Evolutionary conservation across 352 stramenopile genomes (phyloP).

Genomic region (Globisporangium iwayamae): DNA sequence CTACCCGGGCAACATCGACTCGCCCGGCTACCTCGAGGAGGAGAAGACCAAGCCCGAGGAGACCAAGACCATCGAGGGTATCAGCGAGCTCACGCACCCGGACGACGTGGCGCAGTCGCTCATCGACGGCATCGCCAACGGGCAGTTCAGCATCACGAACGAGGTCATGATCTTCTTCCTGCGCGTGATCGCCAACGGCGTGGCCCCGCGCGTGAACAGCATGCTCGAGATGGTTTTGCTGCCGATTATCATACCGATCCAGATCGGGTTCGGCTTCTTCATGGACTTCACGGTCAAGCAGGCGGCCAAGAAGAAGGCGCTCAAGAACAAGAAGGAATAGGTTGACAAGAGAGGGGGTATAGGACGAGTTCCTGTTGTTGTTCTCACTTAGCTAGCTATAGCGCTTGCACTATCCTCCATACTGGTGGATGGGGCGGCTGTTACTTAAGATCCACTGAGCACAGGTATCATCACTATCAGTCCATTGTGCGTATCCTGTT

Average conservation of each 20-base stretch:
- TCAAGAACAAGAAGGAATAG: slow-evolving; percentile 62
- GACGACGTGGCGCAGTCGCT: slow-evolving; percentile 65
- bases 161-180: slow-evolving; percentile 73
- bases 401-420: too few species aligned
- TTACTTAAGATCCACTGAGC: too few species aligned
- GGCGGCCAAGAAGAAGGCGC: slow-evolving; percentile 43
- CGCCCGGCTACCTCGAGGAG: slow-evolving; percentile 67
- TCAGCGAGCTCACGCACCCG: slow-evolving; percentile 40
- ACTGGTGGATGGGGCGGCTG: too few species aligned
- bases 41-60: slow-evolving; percentile 71
- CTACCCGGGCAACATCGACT: slow-evolving; percentile 85
- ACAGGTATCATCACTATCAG: too few species aligned
- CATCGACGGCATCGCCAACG: slow-evolving; percentile 58
- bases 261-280: slow-evolving; percentile 72
- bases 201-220: slow-evolving; percentile 67
- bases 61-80: slow-evolving; percentile 73
- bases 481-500: too few species aligned
- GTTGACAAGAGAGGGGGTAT: background rate
- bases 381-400: background rate
- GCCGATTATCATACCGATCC: slow-evolving; percentile 57
- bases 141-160: slow-evolving; percentile 81
- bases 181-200: slow-evolving; percentile 68
- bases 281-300: slow-evolving; percentile 78
- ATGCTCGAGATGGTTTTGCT: slow-evolving; percentile 68
- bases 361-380: background rate